Base-by-base conservation (phyloP, 2,329 filamentous ascomycete genomes). In the Cadophora malorum region DNA sequence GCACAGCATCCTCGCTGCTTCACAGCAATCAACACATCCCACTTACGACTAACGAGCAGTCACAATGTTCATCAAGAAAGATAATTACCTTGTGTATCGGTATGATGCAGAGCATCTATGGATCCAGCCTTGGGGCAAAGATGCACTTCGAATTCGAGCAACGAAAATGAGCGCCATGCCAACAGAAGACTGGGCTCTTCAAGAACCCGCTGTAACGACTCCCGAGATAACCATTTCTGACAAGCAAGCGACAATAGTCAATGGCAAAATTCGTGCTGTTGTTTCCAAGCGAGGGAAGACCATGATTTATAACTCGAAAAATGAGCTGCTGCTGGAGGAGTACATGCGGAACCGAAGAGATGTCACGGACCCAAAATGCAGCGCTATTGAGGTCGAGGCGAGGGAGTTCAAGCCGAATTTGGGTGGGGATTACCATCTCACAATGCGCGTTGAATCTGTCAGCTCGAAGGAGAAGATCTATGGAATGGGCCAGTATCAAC, bases 401-500 rank as follows among this genome's bases (percentile, higher is more conserved):
- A 79, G 84, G 23, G 84, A 86, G 66, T 83, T 86, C 69, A 81
- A 81, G 33, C 81, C 83, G 0, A 81, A 82, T 8, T 74, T 79
- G 0, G 83, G 83, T 3, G 79, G 79, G 5, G 82, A 85, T 65
- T 89, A 86, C 73, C 83, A 86, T 63, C 78, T 90, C 9, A 89
- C 86, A 0, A 80, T 84, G 71, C 81, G 88, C 0, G 83, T 90
- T 64, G 88, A 90, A 74, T 85, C 84, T 1, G 74, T 85, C 63
- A 76, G 84, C 64, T 77, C 79, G 0, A 79, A 84, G 21, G 88
- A 91, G 75, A 86, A 84, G 74, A 85, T 91, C n/a, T 91, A 83
- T 72, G 88, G 88, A 23, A 90, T 90, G 88, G 88, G 88, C 0
- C 88, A 91, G 76, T 90, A 91, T 68, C 88, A 91, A 73, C 88